Evolutionary conservation across 108 stramenopile genomes (phyloP), one percentile per base, ranked within the genome.

Genomic region (Pseudonitzschia pungens): DNA sequence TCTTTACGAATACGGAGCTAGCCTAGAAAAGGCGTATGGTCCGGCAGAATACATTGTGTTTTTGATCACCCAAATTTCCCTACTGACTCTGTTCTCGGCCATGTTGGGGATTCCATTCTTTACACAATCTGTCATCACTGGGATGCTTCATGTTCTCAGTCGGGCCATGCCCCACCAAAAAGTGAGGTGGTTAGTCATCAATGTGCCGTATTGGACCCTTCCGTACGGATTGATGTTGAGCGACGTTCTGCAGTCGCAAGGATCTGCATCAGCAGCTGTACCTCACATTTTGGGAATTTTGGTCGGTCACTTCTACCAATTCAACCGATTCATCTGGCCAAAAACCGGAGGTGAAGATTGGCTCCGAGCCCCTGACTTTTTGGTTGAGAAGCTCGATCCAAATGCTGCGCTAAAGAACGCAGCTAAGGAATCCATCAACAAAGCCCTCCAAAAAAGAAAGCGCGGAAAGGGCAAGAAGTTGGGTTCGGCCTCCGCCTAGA

Each of bases 281-380:
- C 95, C 95, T 31, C 95, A 96, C 71, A 81, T 96, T 29, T 69
- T 93, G 65, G 95, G 95, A 21, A 96, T 96, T 58, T 54, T 96
- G 57, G 86, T 87, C 45, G 95, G 95, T 0, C 95, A 96, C 73
- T 81, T 92, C 64, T 96, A 89, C 53, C 83, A 76, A 65, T 96
- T 93, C 81, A 84, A 92, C 74, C 89, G 86, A 70, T 85, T 82
- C 52, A 66, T 96, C 55, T 93, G 91, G 92, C 92, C 91, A 50
- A 92, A 90, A 71, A 73, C 87, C 43, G 87, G 89, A 29, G 92
- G 92, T 33, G 84, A 91, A 74, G 92, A 96, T 78, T 96, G 92
- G 92, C 66, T 96, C 60, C 70, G 74, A 27, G 87, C 91, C n/a
- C 92, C 92, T 24, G 86, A 75, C 33, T 92, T 88, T 66, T 45